Percentiles rank a stretch among this genome's conserved stretches.
Evolutionary conservation across 139 green algal species (phyloP).

Genomic region (Mychonastes homosphaera): DNA sequence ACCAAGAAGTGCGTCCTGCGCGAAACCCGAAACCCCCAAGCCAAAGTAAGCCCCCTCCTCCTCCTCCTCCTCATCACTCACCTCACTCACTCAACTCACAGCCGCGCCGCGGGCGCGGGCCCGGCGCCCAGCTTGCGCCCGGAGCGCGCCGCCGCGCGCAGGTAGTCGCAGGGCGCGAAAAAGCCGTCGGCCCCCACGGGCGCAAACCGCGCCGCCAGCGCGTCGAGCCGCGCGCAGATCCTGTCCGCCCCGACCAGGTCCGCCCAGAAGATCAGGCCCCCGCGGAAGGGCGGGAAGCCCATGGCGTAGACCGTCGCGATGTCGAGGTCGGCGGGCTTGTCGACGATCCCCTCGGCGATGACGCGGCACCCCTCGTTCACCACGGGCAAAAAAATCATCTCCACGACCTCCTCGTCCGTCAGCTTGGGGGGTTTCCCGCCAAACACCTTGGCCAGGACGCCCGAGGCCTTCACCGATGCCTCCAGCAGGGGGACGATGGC

Average conservation of each 20-base stretch:
- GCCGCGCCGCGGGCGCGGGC: slow-evolving; percentile 3
- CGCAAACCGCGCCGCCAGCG: slow-evolving; percentile 36
- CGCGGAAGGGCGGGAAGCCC: slow-evolving; percentile 84
- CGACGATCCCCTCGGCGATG: slow-evolving; percentile 86
- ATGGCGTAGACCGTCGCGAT: slow-evolving; percentile 93
- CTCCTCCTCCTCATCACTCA: no score
- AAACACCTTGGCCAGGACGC: slow-evolving; percentile 23
- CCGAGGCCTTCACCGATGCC: slow-evolving; percentile 13
- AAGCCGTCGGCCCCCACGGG: slow-evolving; percentile 49
- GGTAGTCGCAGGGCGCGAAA: slow-evolving; percentile 80
- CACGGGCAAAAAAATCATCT: slow-evolving; percentile 97
- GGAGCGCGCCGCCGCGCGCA: slow-evolving; percentile 34
- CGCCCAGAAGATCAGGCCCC: slow-evolving; percentile 83
- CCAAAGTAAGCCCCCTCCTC: no score
- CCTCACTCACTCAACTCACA: no score
- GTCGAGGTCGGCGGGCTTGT: slow-evolving; percentile 92
- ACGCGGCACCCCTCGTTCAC: slow-evolving; percentile 65
- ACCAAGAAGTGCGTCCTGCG: no score
- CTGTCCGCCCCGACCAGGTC: slow-evolving; percentile 60
- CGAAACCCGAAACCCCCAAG: no score
- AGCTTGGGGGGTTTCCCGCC: slow-evolving; percentile 31
- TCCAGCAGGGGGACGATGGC: slow-evolving; percentile 58
- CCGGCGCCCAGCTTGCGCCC: slow-evolving; percentile 44
- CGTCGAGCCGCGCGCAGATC: slow-evolving; percentile 35
- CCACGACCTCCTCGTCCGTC: slow-evolving; percentile 70